Evolutionary conservation across 2,329 filamentous ascomycete genomes (phyloP), one percentile per base, ranked within the genome.

Genomic region (Epichloe coenophiala): DNA sequence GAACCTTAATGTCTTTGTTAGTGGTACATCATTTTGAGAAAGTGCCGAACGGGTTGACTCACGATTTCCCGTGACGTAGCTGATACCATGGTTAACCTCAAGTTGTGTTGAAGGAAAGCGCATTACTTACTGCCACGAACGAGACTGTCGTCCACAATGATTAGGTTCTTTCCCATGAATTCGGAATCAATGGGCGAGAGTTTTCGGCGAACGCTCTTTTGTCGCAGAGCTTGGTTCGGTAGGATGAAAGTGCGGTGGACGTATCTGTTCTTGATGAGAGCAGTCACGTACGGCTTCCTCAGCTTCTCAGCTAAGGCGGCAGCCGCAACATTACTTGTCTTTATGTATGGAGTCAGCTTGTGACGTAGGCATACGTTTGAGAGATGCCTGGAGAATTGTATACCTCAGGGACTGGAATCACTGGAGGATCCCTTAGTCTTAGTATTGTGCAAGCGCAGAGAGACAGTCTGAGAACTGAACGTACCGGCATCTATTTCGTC

Each of bases 151-250:
- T 96, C 91, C 1, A 96, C 86, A 1, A 97, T 72, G 11, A 89
- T 74, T 7, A 97, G 85, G 53, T 83, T 86, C 59, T 85, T 83
- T 57, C 78, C 87, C 51, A 82, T 74, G 67, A 96, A 96, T 63
- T 96, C 89, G 38, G 83, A 81, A 27, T 83, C 80, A 68, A 96
- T 95, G 19, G 90, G 81, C 54, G 86, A 91, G 39, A 97, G 76
- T 70, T 97, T 97, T 46, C 90, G 80, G 4, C 91, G 83, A 9
- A 97, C 88, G 57, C 88, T 85, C 68, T 91, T 91, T 61, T 93
- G 17, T 82, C 78, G 73, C 53, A 63, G 50, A 31, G 36, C 35
- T 49, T 53, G 68, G 86, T 55, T 64, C n/a, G 51, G 46, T 11
- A 49, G 62, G 33, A 55, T 63, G 36, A 51, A 53, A 13, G 41